Conservation (phyloP, 73 alveolate species). For the Symbiodinium pilosum region DNA sequence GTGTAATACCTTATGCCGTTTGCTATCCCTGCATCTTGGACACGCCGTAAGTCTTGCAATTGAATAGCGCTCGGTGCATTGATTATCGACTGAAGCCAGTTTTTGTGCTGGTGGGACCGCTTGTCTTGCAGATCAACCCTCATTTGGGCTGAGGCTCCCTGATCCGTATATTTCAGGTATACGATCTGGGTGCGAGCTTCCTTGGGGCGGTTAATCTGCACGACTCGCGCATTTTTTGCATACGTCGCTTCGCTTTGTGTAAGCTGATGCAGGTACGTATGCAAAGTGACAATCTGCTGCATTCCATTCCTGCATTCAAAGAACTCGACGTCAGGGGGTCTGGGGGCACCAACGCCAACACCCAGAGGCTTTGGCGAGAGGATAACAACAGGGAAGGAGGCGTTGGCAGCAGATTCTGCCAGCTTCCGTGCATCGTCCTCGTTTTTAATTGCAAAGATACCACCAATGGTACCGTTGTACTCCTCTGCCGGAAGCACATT, state of each 20-base stretch:
- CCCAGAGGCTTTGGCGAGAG: background rate
- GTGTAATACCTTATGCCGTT: background rate
- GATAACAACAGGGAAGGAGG: background rate
- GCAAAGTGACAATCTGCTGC: background rate
- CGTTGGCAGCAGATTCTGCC: background rate
- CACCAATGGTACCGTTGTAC: background rate
- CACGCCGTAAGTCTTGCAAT: background rate
- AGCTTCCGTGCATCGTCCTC: background rate
- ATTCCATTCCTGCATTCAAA: background rate
- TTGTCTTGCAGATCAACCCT: background rate
- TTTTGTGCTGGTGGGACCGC: no score
- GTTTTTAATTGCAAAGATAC: background rate
- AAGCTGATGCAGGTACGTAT: background rate
- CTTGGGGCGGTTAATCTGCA: background rate
- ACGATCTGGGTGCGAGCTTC: background rate
- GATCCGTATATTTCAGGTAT: background rate
- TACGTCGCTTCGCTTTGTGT: background rate
- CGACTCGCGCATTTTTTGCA: background rate
- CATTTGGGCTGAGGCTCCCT: background rate
- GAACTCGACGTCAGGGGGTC: background rate
- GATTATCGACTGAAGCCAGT: background rate
- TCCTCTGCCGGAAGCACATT: background rate
- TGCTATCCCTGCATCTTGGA: background rate
- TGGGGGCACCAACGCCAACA: background rate
- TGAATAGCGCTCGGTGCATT: background rate